Evolutionary conservation across 2,329 filamentous ascomycete genomes (phyloP).

Genomic region (Teratosphaeriaceae sp.): DNA sequence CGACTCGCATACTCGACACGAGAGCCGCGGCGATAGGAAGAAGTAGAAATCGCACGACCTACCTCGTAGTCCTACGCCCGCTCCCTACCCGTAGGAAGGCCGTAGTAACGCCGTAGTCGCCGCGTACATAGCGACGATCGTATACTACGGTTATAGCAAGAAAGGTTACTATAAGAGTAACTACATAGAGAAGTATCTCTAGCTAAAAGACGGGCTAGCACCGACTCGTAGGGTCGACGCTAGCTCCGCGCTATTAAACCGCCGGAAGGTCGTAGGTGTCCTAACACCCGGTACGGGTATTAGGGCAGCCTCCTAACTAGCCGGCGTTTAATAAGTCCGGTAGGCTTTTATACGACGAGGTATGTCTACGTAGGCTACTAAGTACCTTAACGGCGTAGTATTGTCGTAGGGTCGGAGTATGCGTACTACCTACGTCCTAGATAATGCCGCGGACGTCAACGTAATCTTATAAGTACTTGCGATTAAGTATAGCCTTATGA

Average conservation of each 20-base stretch:
- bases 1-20: background rate
- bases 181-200: background rate
- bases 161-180: background rate
- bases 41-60: background rate
- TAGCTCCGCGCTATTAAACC: background rate
- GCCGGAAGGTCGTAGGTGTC: too few relatives aligned
- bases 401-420: background rate
- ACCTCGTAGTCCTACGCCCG: background rate
- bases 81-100: background rate
- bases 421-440: background rate
- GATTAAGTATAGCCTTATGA: background rate
- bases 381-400: background rate
- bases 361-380: background rate
- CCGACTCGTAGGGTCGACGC: background rate
- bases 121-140: background rate
- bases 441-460: background rate
- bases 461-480: background rate
- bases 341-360: background rate
- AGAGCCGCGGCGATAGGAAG: too few relatives aligned
- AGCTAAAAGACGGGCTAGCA: background rate
- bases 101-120: background rate
- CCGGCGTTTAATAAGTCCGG: background rate
- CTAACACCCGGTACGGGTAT: too few relatives aligned
- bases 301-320: background rate
- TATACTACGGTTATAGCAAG: background rate